A percentile compares a stretch with the other conserved stretches of the same genome.
phyloP scores from a whole-genome alignment of 208 protist genomes.

The Trypanosoma brucei region DNA sequence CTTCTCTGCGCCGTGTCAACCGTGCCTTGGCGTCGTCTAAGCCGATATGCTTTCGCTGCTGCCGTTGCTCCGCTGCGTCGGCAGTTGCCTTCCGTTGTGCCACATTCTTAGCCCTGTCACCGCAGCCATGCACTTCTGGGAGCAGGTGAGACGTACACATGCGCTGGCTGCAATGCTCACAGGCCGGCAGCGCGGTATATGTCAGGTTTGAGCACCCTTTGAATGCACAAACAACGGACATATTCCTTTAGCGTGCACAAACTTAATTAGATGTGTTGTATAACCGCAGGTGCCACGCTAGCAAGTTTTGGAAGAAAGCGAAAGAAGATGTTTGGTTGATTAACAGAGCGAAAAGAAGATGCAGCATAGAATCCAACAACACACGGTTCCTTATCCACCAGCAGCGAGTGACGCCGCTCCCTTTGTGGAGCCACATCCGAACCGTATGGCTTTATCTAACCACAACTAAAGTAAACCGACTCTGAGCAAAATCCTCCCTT shows the following conservation, averaged over 20 bases:
- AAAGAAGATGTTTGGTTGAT: not conserved
- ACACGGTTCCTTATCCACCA: too few species aligned
- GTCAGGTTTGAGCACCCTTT: slow-evolving; percentile 21
- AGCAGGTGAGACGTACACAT: slow-evolving; percentile 78
- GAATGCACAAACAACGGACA: slow-evolving; percentile 16
- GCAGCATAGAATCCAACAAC: too few species aligned
- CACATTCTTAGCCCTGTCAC: slow-evolving; percentile 56
- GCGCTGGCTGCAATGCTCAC: slow-evolving; percentile 58
- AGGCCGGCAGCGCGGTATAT: slow-evolving; percentile 52
- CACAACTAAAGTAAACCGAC: too few species aligned
- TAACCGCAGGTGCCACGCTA: not conserved
- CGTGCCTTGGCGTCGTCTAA: slow-evolving; percentile 62
- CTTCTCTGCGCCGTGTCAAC: slow-evolving; percentile 49
- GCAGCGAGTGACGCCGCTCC: too few species aligned
- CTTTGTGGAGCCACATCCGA: too few species aligned
- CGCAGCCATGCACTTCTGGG: slow-evolving; percentile 82
- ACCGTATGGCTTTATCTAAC: too few species aligned
- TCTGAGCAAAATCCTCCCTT: too few species aligned
- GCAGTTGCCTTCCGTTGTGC: slow-evolving; percentile 52
- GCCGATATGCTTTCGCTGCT: slow-evolving; percentile 62
- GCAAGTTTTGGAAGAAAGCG: not conserved
- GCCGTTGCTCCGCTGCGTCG: slow-evolving; percentile 46
- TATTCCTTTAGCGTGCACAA: not conserved
- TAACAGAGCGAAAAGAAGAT: too few species aligned
- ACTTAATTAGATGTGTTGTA: too few species aligned